Evolutionary conservation across 768 basidiomycete genomes (phyloP), one percentile per base, ranked within the genome.

Genomic region (Leccinum obscurum): DNA sequence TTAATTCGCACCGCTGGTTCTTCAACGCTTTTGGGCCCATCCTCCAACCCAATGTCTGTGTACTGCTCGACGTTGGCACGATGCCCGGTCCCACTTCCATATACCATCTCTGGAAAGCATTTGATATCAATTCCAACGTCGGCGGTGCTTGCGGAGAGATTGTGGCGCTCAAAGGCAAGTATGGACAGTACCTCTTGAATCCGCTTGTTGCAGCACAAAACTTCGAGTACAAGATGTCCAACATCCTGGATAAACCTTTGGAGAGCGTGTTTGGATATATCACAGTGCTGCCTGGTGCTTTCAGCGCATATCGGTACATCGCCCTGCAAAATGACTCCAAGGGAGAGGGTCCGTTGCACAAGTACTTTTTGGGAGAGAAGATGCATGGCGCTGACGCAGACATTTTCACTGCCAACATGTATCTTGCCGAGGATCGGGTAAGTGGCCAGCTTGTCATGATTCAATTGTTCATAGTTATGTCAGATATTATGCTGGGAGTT

Each of bases 71-170:
- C 66, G 95, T 96, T 46, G 87, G 87, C 17, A 89, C 87, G 0
- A 87, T 86, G 82, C 94, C 94, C 0, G 93, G 92, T 4, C 88
- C 92, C 9, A 93, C 89, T 55, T 86, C 85, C 10, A 92, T 96
- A 61, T 96, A 96, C 73, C 93, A 94, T 68, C 77, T 95, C 3
- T 95, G 94, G 93, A 95, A 95, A 74, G 91, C 93, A 6, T 96
- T 97, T 64, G 92, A 94, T 67, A 89, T 93, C 73, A 93, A 93
- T 70, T 90, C 89, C 20, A 92, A 92, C 67, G 92, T 94, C 15
- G 92, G 90, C 1, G 92, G 95, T 15, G 95, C 94, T 17, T 97
- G 95, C 68, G 95, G 95, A n/a, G 95, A 96, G 78, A 95, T 96
- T 59, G 92, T 95, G 11, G 91, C 92, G 13, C 79, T 93, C 59